phyloP scores from a whole-genome alignment of 2,329 filamentous ascomycete species.

The Sclerotinia spermophila region DNA sequence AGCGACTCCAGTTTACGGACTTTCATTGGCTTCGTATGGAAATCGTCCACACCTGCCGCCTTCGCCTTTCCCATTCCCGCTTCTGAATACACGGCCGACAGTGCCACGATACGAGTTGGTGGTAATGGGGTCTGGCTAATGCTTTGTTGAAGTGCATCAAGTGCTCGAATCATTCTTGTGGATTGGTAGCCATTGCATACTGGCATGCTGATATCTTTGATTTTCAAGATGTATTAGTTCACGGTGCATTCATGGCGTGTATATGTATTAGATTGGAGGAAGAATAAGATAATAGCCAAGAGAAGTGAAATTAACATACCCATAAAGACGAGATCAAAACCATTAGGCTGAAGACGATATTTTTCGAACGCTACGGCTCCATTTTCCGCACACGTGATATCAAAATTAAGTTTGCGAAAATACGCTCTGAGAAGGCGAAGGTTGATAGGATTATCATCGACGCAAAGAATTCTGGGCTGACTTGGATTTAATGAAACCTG shows the following conservation, averaged over 20 bases:
- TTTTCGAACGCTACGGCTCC: slow-evolving; percentile 44
- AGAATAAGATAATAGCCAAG: background rate
- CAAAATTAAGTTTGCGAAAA: slow-evolving; percentile 33
- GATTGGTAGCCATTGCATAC: slow-evolving; percentile 49
- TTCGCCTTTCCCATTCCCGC: slow-evolving; percentile 48
- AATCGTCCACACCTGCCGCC: slow-evolving; percentile 51
- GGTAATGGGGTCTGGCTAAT: slow-evolving; percentile 25
- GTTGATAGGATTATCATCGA: slow-evolving; percentile 42
- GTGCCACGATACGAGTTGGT: slow-evolving; percentile 43
- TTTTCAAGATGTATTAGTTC: slow-evolving; percentile 5
- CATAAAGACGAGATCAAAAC: slow-evolving; percentile 47
- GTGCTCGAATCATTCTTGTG: slow-evolving; percentile 46
- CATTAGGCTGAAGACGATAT: slow-evolving; percentile 27
- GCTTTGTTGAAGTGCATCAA: slow-evolving; percentile 40
- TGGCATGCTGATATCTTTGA: slow-evolving; percentile 51
- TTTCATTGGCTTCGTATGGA: slow-evolving; percentile 49
- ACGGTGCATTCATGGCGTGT: background rate
- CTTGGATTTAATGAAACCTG: background rate
- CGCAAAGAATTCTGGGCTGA: slow-evolving; percentile 30
- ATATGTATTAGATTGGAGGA: slow-evolving; percentile 37
- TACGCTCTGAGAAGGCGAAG: slow-evolving; percentile 37
- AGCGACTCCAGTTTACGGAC: slow-evolving; percentile 4
- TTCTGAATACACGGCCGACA: slow-evolving; percentile 49
- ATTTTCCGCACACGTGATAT: slow-evolving; percentile 40
- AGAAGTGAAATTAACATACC: slow-evolving; percentile 34